Evolutionary conservation across 164 flowering plant genomes (phyloP), one percentile per base, ranked within the genome.

Genomic region (Saururus chinensis): DNA sequence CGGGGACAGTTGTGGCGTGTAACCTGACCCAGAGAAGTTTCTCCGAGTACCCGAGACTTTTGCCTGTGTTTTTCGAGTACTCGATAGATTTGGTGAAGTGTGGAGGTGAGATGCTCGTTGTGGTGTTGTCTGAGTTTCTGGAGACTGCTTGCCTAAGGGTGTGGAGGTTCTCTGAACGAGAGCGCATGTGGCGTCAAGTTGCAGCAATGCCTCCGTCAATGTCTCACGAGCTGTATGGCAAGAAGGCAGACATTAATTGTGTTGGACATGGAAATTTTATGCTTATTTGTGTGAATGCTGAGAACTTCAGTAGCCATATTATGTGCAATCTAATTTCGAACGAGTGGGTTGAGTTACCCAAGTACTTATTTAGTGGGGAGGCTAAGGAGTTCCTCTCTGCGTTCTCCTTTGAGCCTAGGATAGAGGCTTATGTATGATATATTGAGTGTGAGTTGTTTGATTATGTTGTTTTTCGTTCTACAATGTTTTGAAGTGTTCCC

Each of bases 161-260:
- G 4, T 86, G 93, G 93, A 73, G 59, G 57, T 84, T 70, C 64
- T 79, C 78, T 0, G 82, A 81, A 40, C 68, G 20, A 1, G 67
- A 20, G 6, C 48, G 66, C 60, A 56, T 56, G 1, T 86, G 93
- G 93, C 48, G 35, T n/a, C 89, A 82, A 63, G 64, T 80, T 64
- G 78, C 78, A 0, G 82, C 77, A 30, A 82, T 84, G 87, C 93
- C 93, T 21, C 82, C 87, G 0, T 68, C 79, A 13, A 84, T 82
- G 84, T 77, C 93, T 0, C 83, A 80, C 24, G 82, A 79, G 51
- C 80, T 76, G 20, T 82, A 76, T 55, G 85, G 89, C 45, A 82
- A 79, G 81, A 86, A 81, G 63, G 84, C 77, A 16, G 93, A 86
- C 64, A 78, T 84, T 9, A 86, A 86, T 78, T 86, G 89, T 65